Evolutionary conservation across 1,284 basidiomycete species (phyloP), one percentile per base, ranked within the genome.

Genomic region (Ustilago cynodontis): DNA sequence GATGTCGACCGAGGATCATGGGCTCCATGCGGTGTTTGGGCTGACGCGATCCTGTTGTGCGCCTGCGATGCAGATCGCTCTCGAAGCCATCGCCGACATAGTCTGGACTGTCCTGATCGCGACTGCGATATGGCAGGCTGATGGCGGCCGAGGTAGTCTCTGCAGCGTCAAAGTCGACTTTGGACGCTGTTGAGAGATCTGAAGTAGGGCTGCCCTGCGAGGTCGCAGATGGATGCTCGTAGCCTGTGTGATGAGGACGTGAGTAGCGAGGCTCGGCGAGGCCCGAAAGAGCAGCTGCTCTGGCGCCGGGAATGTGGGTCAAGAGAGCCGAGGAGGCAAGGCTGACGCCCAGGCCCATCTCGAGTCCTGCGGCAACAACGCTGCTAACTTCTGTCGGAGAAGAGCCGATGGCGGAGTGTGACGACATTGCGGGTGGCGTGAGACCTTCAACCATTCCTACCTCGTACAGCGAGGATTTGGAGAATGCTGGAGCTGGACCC

Each of bases 341-440:
- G 51, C 63, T 67, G 16, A 73, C 77, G 24, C 79, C 80, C 9
- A 82, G 69, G 14, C 80, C 80, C 79, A 82, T 79, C 56, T 78
- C 77, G 52, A 82, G 73, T 20, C 80, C 80, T 35, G 76, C 59
- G 33, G 71, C 58, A 35, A 82, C 80, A 22, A 79, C 77, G 63
- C 76, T 80, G 71, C 71, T 74, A 47, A 71, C 63, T 52, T 71
- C 59, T 43, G 61, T 51, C 20, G 68, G 67, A 16, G 61, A 64
- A 1, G 68, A 69, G 56, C 64, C 65, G 24, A 65, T 54, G 37
- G 63, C 68, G 49, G 72, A 58, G 57, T 61, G 43, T 4, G 59
- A 51, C 14, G 60, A 45, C 33, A 54, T 53, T 18, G 76, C 57
- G 16, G 77, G 77, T 24, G 72, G 72, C 24, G 77, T 72, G 53